Base-by-base conservation (phyloP, 805 yeast genomes). In the Yamadazyma philogaea region DNA sequence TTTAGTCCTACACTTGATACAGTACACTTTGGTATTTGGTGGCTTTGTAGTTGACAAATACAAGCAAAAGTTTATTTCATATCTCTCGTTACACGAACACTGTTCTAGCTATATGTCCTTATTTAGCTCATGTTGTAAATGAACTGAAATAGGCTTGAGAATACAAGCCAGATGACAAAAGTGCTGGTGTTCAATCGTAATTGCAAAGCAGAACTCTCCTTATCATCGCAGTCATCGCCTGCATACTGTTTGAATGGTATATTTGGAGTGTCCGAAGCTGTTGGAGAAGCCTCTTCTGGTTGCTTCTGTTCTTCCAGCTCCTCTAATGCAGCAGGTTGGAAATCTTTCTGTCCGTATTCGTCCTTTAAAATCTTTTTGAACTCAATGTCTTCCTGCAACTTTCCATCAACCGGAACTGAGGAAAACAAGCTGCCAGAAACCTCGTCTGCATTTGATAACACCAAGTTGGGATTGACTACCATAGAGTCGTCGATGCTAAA, bases 381-480 rank as follows among this genome's bases (percentile, higher is more conserved):
- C 26, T n/a, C 16, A 3, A 30, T 19, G 6, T 39, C 37, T n/a
- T 44, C 48, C 6, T 39, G 40, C n/a, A 32, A 19, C 3, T 38
- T 39, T 8, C 42, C 41, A 3, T 21, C 32, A 12, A 31, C 39
- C 26, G 43, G 41, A 27, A 7, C 19, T 37, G 15, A 40, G 20
- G 22, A 10, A 15, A 26, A 42, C 39, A 41, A 22, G 18, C 44
- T 26, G n/a, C 43, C 43, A 7, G 35, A 4, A 26, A 21, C 16
- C 6, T 26, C 19, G 19, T 20, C 39, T 6, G 44, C 22, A 18
- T 34, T 14, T 4, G 51, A 43, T n/a, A 51, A 43, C 31, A 48
- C 33, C 19, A 46, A 37, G 30, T 44, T 33, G 10, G 51, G 42
- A 19, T 43, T 44, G 21, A 45, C 44, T 15, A 18, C 30, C 7